Base-by-base conservation (phyloP, 2,329 filamentous ascomycete genomes). In the Alternaria rosae region DNA sequence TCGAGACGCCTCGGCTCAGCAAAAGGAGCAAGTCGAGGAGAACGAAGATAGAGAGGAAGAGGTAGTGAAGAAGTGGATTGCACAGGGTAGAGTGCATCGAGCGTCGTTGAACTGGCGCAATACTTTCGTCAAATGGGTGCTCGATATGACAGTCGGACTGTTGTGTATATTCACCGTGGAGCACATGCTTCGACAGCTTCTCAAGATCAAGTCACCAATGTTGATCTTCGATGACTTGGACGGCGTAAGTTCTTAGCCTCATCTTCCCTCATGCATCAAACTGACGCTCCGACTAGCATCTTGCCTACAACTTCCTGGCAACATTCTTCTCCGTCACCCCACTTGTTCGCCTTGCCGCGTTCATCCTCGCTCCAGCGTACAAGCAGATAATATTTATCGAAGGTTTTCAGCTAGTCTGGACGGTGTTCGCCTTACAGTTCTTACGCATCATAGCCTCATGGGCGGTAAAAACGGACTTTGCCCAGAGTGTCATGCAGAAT, bases 51-150 rank as follows among this genome's bases (percentile, higher is more conserved):
- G 66, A 12, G 64, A 69, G 30, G 66, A 69, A 59, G 65, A 64
- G 23, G 55, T 69, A 2, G 66, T 69, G 6, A 61, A 68, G 57
- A 68, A 62, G 43, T 66, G 63, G 67, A 64, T 68, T 42, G 65
- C 65, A 41, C 62, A 68, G 32, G 65, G 65, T 1, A 53, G 59
- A 52, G 63, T 68, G 0, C 54, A 55, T 4, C 65, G 67, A 8
- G 60, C 67, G 7, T 68, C 62, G 20, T 48, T 69, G 23, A 68
- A 63, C 47, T 66, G 63, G 58, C 59, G 65, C 23, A 68, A 68
- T 30, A 68, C 65, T 3, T 61, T 69, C 15, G 35, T 68, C 12
- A 69, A 69, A 59, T 68, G 62, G 67, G 32, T 63, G 3, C 30
- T 69, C 11, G 56, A 63, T 8, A 32, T 68, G 67, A 64, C 61